Evolutionary conservation across 345 rosid genomes (phyloP), one percentile per base, ranked within the genome.

Genomic region (Populus davidiana): DNA sequence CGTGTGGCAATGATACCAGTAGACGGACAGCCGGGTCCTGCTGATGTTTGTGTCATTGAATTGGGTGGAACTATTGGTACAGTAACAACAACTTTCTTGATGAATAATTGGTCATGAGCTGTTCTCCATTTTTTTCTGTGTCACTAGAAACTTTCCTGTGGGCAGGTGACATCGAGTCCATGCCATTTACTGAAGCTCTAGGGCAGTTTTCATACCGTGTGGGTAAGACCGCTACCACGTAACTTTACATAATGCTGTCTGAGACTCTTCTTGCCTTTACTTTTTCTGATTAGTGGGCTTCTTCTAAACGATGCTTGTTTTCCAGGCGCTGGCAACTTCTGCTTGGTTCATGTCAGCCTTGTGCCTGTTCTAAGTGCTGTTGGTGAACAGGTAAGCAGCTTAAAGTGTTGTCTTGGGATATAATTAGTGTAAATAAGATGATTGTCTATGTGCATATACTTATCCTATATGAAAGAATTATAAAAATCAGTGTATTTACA

Each of bases 111-210:
- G 11, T 8, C 25, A 35, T 54, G 16, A 73, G 62, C 77, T 75
- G 41, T 69, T 73, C 77, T 70, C 70, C 52, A 16, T 69, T 80
- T 8, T 44, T 27, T 59, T 68, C 43, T 70, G 54, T 72, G 69
- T 71, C 20, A 67, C 54, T 70, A 62, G 39, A 50, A 70, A 61
- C 18, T 62, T 77, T 67, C 31, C 31, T 78, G 50, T 67, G 72
- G 82, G 82, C 88, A 95, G 99, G 99, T 75, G 99, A 96, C 80
- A 92, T 96, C 52, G 99, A 96, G 77, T 94, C 98, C 75, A 96
- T 92, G 98, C 98, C 99, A 65, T 96, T 94, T 79, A 92, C 93
- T n/a, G 98, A 96, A 88, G 99, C 99, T 74, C 83, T 96, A 47
- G 93, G 99, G 5, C 99, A 92, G 81, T 96, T 96, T 83, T 94